Evolutionary conservation across 768 basidiomycete species (phyloP), one percentile per base, ranked within the genome.

Genomic region (Amanita brunnescens): DNA sequence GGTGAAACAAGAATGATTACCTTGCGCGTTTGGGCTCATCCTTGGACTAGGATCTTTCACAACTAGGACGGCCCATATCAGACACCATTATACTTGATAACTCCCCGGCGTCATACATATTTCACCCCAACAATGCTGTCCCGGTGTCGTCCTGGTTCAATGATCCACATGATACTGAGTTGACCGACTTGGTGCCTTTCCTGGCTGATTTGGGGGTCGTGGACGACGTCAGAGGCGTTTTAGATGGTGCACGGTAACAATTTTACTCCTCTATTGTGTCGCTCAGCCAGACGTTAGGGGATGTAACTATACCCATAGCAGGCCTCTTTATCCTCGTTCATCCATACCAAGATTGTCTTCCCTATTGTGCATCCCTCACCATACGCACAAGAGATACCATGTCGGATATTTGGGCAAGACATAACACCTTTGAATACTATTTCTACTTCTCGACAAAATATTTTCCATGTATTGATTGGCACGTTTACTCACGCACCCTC

Each of bases 121-220:
- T 99, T 78, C 95, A 99, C 64, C 93, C 93, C 13, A 94, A 96
- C 72, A 98, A 98, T 64, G 96, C 96, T 34, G 95, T 98, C 4
- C 96, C 96, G 10, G 94, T 99, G 54, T 97, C 95, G 38, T 93
- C 91, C 52, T 99, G 96, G 96, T 99, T 99, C 74, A 98, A 97
- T 67, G 93, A 93, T 68, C 94, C 94, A 8, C 95, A 97, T 61
- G 95, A 98, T 64, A 95, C 94, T 42, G 95, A 98, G 66, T 77
- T 99, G 57, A 96, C 91, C 35, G 95, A 98, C 68, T 73, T 98
- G 47, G 84, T 93, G 51, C 91, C 93, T 24, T 98, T 99, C 78
- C 77, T 99, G 55, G 72, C 88, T 32, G 96, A 99, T 68, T 76
- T 99, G 32, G 78, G 72, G 30, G 73, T 76, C 21, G 91, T 93